Base-by-base conservation (phyloP, 2,329 filamentous ascomycete genomes). In the Lasiodiplodia sp. region DNA sequence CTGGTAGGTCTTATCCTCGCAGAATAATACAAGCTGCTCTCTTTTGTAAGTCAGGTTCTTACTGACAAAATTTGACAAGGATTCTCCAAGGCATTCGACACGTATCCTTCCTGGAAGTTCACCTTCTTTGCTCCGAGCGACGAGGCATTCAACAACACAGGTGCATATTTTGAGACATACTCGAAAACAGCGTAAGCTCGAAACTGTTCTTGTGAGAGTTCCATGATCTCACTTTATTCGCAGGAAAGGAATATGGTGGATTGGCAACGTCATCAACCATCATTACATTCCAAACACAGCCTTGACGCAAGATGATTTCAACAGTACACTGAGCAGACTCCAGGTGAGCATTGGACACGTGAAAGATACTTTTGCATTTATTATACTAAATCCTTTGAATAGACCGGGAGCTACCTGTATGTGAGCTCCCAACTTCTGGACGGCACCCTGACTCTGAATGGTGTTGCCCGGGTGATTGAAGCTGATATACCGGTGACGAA, bases 211-310 rank as follows among this genome's bases (percentile, higher is more conserved):
- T 8, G 2, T 12, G 11, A 2, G 18, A 18, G 3, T 8, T 8
- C 23, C 1, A 8, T 25, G n/a, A 25, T 2, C 49, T 52, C 1
- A 14, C n/a, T 25, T 3, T 23, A 0, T n/a, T 12, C 10, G 2
- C 1, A 60, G 56, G 6, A 68, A 68, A 47, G 67, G 67, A 44
- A 68, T 31, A 14, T 68, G 67, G 67, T 68, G 67, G 67, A 49
- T 66, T 7, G 67, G 60, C 14, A 68, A 68, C 18, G 25, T 68
- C 23, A 16, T 68, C 37, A 34, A 51, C 51, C 67, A 68, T 37
- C 67, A 68, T 18, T 68, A 68, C 37, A 40, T 68, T 18, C 67
- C 67, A 7, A 66, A 68, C 25, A 34, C 58, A 5, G 28, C 28
- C 4, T 18, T 69, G 7, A 49, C n/a, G 4, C 8, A 66, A 21